Conservation (phyloP, 371 early-diverging fungal genomes). For the Mucor racemosus region DNA sequence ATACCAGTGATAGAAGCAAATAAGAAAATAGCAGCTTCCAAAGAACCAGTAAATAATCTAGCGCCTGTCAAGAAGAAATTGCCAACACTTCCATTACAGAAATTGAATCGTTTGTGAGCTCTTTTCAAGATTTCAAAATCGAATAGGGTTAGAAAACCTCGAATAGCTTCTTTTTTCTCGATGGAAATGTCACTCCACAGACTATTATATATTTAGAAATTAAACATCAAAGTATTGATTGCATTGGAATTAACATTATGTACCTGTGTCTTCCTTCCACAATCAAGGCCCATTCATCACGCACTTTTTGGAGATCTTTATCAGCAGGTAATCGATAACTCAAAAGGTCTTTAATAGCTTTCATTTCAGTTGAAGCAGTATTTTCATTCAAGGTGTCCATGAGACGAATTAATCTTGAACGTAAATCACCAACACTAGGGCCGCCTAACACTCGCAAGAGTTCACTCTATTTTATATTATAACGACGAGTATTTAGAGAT, state of each 20-base stretch:
- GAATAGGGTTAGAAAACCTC: slow-evolving; percentile 72
- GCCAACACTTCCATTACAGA: slow-evolving; percentile 75
- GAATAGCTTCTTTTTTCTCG: slow-evolving; percentile 71
- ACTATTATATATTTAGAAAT: slow-evolving; percentile 29
- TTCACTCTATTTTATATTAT: slow-evolving; percentile 46
- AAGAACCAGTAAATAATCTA: slow-evolving; percentile 68
- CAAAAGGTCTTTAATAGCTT: slow-evolving; percentile 67
- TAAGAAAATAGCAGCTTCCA: slow-evolving; percentile 75
- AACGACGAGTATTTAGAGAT: not conserved
- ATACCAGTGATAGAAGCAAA: slow-evolving; percentile 68
- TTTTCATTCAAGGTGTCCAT: slow-evolving; percentile 51
- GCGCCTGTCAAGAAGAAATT: slow-evolving; percentile 80
- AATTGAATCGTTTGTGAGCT: slow-evolving; percentile 71
- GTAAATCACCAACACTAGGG: slow-evolving; percentile 75
- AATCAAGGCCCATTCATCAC: slow-evolving; percentile 70
- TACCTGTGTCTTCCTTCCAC: slow-evolving; percentile 75
- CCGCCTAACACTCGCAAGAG: slow-evolving; percentile 73
- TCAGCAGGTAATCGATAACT: slow-evolving; percentile 69
- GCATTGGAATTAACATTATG: not conserved
- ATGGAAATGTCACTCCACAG: slow-evolving; percentile 63
- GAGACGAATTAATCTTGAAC: slow-evolving; percentile 65
- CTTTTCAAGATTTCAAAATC: slow-evolving; percentile 70
- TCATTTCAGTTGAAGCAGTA: slow-evolving; percentile 37
- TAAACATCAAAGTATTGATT: not conserved
- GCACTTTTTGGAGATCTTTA: slow-evolving; percentile 51